A percentile compares a stretch with the other conserved stretches of the same genome.
Evolutionary conservation across 768 basidiomycete genomes (phyloP).

Genomic region (Phanerochaete sordida): DNA sequence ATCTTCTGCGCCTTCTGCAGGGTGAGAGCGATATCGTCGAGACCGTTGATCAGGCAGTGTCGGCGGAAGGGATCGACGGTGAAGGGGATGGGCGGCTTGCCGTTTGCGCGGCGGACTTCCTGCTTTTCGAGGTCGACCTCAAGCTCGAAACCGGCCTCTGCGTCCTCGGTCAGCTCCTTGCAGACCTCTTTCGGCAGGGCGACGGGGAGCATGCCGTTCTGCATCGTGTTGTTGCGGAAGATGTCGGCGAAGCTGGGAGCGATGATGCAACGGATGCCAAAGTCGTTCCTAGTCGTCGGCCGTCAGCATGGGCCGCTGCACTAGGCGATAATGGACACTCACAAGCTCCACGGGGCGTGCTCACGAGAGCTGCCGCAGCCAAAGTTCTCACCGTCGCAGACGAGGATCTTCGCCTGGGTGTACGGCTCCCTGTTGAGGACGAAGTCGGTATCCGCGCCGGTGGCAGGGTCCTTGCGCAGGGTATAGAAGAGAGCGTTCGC

Average conservation of each 20-base stretch:
- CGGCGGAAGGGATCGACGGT: conserved; percentile 85
- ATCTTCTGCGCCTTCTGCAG: conserved; percentile 78
- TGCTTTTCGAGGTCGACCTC: conserved; percentile 60
- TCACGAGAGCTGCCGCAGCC: conserved; percentile 62
- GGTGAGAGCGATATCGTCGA: conserved; percentile 96
- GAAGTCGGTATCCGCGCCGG: conserved; percentile 54
- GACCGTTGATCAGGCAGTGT: conserved; percentile 90
- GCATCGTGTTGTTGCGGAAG: conserved; percentile 59
- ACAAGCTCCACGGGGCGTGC: conserved; percentile 58
- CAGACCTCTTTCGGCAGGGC: conserved; percentile 46
- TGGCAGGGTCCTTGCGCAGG: conserved; percentile 45
- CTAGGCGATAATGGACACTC: conserved; percentile 18
- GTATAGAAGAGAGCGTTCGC: conserved; percentile 56
- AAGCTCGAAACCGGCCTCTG: conserved; percentile 45
- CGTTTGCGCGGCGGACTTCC: conserved; percentile 58
- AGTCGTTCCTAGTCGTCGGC: conserved; percentile 40
- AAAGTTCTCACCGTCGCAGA: conserved; percentile 59
- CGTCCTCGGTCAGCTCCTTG: conserved; percentile 48
- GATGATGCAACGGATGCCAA: conserved; percentile 61
- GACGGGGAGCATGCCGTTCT: conserved; percentile 63
- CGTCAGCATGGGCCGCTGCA: not conserved
- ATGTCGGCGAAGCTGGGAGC: conserved; percentile 63
- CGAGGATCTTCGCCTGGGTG: conserved; percentile 48
- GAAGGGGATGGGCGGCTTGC: conserved; percentile 72
- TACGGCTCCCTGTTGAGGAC: conserved; percentile 59